Evolutionary conservation across 73 alveolate species (phyloP).

Genomic region (Paramecium pentaurelia): DNA sequence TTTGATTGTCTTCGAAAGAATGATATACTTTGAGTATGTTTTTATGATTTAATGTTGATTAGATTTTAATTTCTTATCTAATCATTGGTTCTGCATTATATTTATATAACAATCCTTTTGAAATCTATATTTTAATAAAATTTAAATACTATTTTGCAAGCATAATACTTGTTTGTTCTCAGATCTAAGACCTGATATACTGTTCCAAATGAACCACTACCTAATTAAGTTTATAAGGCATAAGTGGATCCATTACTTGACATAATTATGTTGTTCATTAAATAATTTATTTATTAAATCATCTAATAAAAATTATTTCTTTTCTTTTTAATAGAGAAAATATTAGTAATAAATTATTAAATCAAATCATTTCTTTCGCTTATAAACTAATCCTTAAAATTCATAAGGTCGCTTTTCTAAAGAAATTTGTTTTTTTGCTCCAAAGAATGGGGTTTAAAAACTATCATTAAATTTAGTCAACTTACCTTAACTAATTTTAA

Average conservation of each 20-base stretch:
- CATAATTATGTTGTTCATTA: background rate
- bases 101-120: background rate
- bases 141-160: background rate
- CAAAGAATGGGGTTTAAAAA: background rate
- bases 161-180: background rate
- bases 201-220: slow-evolving; percentile 20
- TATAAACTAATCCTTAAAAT: background rate
- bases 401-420: background rate
- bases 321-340: background rate
- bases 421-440: background rate
- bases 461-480: background rate
- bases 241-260: background rate
- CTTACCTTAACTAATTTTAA: background rate
- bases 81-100: slow-evolving; percentile 12
- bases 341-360: background rate
- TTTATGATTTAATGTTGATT: background rate
- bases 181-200: background rate
- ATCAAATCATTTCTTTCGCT: background rate
- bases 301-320: background rate
- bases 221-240: background rate
- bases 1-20: background rate
- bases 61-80: background rate
- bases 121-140: background rate
- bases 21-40: background rate
- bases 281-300: background rate